phyloP scores from a whole-genome alignment of 495 filamentous ascomycete species.

The Trichodelitschia bisporula region DNA sequence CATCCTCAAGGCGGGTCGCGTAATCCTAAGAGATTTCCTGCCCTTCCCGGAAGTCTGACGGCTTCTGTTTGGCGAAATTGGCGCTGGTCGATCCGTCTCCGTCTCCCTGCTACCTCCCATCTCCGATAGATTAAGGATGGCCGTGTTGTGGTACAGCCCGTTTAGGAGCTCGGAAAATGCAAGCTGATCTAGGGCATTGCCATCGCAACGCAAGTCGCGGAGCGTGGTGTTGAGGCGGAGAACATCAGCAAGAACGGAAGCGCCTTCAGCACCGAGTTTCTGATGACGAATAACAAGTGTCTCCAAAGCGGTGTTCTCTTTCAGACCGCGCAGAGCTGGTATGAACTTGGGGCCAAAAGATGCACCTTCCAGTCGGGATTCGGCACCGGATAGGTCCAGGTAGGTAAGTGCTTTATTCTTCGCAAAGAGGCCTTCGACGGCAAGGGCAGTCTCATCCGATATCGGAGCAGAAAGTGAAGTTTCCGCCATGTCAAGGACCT shows the following conservation, averaged over 20 bases:
- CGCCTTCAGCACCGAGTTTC: conserved; percentile 36
- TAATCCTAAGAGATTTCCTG: no score
- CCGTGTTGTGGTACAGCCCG: conserved; percentile 39
- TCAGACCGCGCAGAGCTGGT: conserved; percentile 49
- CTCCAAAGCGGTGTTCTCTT: conserved; percentile 46
- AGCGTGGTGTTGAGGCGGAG: conserved; percentile 39
- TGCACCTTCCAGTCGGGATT: conserved; percentile 65
- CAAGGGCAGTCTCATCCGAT: conserved; percentile 43
- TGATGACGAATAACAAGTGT: conserved; percentile 46
- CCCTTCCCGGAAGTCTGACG: no score
- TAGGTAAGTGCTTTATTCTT: conserved; percentile 52
- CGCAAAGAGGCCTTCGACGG: conserved; percentile 52
- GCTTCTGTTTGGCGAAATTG: conserved; percentile 6
- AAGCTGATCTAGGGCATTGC: conserved; percentile 54
- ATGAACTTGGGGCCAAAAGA: conserved; percentile 66
- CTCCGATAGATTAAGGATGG: conserved; percentile 35
- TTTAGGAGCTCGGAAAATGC: conserved; percentile 59
- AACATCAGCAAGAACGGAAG: conserved; percentile 54
- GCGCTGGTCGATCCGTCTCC: conserved; percentile 7
- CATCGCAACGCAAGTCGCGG: conserved; percentile 47
- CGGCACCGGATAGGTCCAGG: conserved; percentile 74
- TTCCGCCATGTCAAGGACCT: conserved; percentile 67
- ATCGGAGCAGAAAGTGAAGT: conserved; percentile 64
- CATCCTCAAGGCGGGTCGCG: no score
- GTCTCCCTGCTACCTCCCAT: conserved; percentile 38